These are phyloP conservation scores for Lathyrus sativus DNA, from an alignment of 306 rosid genomes.

Conservation along the genomic window DNA sequence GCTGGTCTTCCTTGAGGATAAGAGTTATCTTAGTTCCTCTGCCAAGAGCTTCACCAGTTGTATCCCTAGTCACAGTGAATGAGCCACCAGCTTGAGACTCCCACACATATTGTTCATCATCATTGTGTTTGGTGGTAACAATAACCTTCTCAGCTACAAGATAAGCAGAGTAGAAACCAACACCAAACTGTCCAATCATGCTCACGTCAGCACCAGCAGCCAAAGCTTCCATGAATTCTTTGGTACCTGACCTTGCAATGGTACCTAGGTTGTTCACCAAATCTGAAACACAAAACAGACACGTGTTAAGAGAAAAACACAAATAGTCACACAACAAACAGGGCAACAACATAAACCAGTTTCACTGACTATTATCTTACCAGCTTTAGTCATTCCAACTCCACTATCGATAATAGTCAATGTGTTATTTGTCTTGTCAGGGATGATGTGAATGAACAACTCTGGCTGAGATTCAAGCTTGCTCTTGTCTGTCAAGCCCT, in stretches of 20 bases:
- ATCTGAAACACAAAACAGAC: constrained; percentile 45
- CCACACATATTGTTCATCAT: constrained; percentile 93
- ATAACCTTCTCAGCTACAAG: constrained; percentile 91
- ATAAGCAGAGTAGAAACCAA: constrained; percentile 94
- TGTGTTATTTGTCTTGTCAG: constrained; percentile 76
- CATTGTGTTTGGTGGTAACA: constrained; percentile 89
- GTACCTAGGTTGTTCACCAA: constrained; percentile 97
- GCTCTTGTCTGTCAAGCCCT: constrained; percentile 91
- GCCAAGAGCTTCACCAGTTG: constrained; percentile 76
- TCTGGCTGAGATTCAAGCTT: constrained; percentile 93
- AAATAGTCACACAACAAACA: background rate
- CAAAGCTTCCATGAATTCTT: constrained; percentile 95
- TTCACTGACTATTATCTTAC: constrained; percentile 37
- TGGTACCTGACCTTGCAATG: constrained; percentile 97
- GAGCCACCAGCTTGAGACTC: constrained; percentile 98
- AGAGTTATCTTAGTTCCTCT: constrained; percentile 85
- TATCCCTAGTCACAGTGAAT: constrained; percentile 85
- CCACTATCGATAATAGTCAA: constrained; percentile 89
- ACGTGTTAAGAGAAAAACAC: background rate
- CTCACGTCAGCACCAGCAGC: constrained; percentile 99
- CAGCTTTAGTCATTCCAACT: constrained; percentile 96
- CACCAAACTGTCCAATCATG: constrained; percentile 98
- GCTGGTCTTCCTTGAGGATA: constrained; percentile 89
- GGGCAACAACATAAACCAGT: background rate
- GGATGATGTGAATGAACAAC: constrained; percentile 79